Percentiles rank a stretch among this genome's conserved stretches.
These are phyloP conservation scores for Magnusiomyces tetraspermus DNA, from an alignment of 1,139 yeast genomes.

Conservation along the genomic window DNA sequence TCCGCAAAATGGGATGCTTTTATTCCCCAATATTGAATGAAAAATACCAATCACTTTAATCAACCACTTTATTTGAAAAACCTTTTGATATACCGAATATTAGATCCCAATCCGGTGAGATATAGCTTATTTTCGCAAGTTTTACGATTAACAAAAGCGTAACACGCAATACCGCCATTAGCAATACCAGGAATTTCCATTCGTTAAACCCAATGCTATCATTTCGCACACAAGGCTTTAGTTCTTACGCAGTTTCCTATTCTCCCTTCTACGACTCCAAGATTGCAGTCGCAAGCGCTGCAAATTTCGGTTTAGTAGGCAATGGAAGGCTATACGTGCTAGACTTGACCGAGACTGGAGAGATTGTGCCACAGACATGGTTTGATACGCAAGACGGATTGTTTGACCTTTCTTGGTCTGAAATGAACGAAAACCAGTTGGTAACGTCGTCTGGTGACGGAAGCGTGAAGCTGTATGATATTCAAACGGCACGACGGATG, in stretches of 20 bases:
- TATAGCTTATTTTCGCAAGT: too few species aligned
- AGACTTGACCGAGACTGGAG: slow-evolving; percentile 58
- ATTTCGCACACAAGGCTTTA: slow-evolving; percentile 68
- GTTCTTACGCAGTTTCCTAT: slow-evolving; percentile 81
- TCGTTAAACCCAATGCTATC: too few species aligned
- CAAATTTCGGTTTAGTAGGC: slow-evolving; percentile 91
- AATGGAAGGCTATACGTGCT: slow-evolving; percentile 74
- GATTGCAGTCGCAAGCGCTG: slow-evolving; percentile 80
- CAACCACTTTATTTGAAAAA: too few species aligned
- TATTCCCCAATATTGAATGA: too few species aligned
- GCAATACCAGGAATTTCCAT: too few species aligned
- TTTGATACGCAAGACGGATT: slow-evolving; percentile 93
- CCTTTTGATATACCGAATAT: too few species aligned
- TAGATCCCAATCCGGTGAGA: too few species aligned
- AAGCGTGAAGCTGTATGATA: slow-evolving; percentile 69
- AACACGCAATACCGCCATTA: too few species aligned
- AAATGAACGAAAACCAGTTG: slow-evolving; percentile 76
- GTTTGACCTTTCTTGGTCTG: slow-evolving; percentile 86
- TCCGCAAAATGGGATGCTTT: too few species aligned
- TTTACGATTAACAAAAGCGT: too few species aligned
- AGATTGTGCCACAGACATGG: slow-evolving; percentile 42
- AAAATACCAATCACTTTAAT: too few species aligned
- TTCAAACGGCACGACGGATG: slow-evolving; percentile 38
- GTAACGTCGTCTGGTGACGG: slow-evolving; percentile 88
- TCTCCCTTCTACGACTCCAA: slow-evolving; percentile 89